phyloP scores from a whole-genome alignment of 129 eudicot genomes.

The Tagetes erecta region DNA sequence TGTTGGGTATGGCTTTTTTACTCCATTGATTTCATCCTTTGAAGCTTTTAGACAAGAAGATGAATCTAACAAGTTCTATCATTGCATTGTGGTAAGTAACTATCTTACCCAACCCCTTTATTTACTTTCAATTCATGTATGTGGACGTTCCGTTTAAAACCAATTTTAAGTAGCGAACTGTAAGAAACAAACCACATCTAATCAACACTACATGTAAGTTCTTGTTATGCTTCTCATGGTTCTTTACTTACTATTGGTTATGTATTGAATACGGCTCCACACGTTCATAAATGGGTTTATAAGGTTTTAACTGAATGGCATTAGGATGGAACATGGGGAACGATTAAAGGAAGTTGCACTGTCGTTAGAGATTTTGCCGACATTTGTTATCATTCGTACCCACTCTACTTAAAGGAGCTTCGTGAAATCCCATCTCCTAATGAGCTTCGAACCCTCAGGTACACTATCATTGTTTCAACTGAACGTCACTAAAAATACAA shows the following conservation, averaged over 20 bases:
- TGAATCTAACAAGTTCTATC: slow-evolving; percentile 66
- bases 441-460: slow-evolving; percentile 75
- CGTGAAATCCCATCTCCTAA: slow-evolving; percentile 60
- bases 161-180: neutral
- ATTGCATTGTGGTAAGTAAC: slow-evolving; percentile 79
- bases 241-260: neutral
- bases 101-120: neutral
- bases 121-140: neutral
- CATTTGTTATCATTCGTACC: slow-evolving; percentile 81
- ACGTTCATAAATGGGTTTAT: neutral
- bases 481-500: neutral
- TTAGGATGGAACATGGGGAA: slow-evolving; percentile 97
- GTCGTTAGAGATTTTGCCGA: slow-evolving; percentile 94
- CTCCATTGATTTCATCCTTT: slow-evolving; percentile 94
- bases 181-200: neutral
- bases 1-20: slow-evolving; percentile 89
- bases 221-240: neutral
- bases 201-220: neutral
- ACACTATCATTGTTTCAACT: neutral
- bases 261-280: neutral
- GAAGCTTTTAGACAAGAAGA: slow-evolving; percentile 91
- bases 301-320: neutral
- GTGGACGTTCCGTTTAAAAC: neutral
- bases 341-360: slow-evolving; percentile 91
- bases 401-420: slow-evolving; percentile 72